Evolutionary conservation across 805 yeast genomes (phyloP), one percentile per base, ranked within the genome.

Genomic region (Saccharomycopsis guyanensis): DNA sequence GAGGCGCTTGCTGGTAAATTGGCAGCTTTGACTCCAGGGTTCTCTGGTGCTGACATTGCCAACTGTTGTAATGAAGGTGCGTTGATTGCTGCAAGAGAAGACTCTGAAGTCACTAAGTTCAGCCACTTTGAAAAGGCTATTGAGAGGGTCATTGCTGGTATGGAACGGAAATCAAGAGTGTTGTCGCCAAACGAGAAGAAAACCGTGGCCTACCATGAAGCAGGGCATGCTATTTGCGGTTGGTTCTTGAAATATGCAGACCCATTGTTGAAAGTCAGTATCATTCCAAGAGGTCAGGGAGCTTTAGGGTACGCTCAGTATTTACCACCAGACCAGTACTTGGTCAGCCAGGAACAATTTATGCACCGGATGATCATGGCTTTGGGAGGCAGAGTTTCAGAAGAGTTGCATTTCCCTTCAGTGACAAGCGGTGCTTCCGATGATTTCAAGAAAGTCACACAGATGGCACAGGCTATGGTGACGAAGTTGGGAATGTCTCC

Each of bases 211-310:
- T 93, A 84, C 59, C 98, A 94, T 62, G 99, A 93, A 65, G 98
- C 99, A 2, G 99, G 98, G 3, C 98, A 94, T 66, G 98, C 99
- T 8, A 78, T 93, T 51, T 89, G 97, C 64, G 98, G 98, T 10
- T 93, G 98, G 99, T 88, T 71, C 59, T 73, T 93, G 58, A 77
- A 85, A 63, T 75, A 75, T 63, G 96, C 97, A 2, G 96, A 91
- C 61, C 98, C 98, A 5, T 69, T 94, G 47, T 71, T 93, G 50
- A 93, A 93, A 69, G 98, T 93, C 16, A 86, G 97, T 13, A 93
- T 94, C 57, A 86, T 93, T 51, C 98, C 99, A 35, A 76, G 97
- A 58, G 97, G 97, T 13, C 93, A 84, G 65, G 96, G 95, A 53
- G 96, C 97, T 2, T 72, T 93, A 44, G 99, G 99, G 19, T 93